A percentile compares a stretch with the other conserved stretches of the same genome.
phyloP scores from a whole-genome alignment of 805 yeast genomes.

The Wickerhamomyces canadensis region DNA sequence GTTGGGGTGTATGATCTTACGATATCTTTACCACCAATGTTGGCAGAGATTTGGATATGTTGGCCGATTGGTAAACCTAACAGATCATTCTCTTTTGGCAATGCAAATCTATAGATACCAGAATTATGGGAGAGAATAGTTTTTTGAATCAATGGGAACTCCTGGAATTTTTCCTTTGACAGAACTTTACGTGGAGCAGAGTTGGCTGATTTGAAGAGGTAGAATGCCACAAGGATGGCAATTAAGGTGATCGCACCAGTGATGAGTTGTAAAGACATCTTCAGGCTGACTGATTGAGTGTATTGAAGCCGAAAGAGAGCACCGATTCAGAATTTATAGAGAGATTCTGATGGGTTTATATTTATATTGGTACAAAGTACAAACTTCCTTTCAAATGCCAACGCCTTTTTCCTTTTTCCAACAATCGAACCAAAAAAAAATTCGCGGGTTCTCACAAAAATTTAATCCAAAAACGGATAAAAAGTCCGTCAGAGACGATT shows the following conservation, averaged over 20 bases:
- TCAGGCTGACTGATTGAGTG: not conserved
- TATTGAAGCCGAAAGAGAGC: not conserved
- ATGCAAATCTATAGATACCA: constrained; percentile 75
- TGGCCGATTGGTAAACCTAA: constrained; percentile 93
- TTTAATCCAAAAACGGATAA: no score
- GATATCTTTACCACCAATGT: constrained; percentile 71
- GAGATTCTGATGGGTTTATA: not conserved
- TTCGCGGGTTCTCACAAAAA: no score
- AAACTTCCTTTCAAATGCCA: not conserved
- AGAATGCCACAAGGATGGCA: constrained; percentile 9
- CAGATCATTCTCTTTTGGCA: constrained; percentile 67
- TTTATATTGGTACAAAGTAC: not conserved
- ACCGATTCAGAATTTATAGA: no score
- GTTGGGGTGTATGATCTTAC: constrained; percentile 89
- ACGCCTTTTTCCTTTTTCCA: not conserved
- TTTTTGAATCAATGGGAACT: constrained; percentile 77
- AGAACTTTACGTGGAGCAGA: constrained; percentile 36
- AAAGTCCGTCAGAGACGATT: no score
- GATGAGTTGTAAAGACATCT: constrained; percentile 1
- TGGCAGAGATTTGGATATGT: constrained; percentile 77
- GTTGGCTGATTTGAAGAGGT: constrained; percentile 3
- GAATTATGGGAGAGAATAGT: constrained; percentile 74
- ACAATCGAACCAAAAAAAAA: no score
- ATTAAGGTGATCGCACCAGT: constrained; percentile 10
- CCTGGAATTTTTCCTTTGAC: constrained; percentile 59